Base-by-base conservation (phyloP, 176 grass and related monocot genomes). In the Carex cristatella region DNA sequence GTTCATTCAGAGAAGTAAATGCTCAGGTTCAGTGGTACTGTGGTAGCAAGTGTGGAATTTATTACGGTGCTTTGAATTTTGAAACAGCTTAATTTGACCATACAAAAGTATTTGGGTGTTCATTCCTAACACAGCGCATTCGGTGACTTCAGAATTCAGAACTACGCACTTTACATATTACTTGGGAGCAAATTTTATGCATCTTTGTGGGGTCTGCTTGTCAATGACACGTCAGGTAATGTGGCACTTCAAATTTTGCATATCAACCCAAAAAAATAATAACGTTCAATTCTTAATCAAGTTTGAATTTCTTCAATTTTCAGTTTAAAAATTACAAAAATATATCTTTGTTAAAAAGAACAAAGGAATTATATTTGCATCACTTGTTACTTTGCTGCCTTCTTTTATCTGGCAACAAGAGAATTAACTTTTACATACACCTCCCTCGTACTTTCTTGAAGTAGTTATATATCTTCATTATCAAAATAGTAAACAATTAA, bases 1-100 rank as follows among this genome's bases (percentile, higher is more conserved):
- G 28, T 32, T 13, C 73, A 56, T 77, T 77, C 49, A 77, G 48
- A 77, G 23, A 33, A 78, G 5, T 78, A 78, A 78, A 78, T 78
- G 74, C 74, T 30, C 51, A 18, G 23, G 23, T 56, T 57, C 74
- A 78, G 74, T 58, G 74, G 23, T 32, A 33, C 74, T 57, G 74
- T 58, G 53, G 23, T 32, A 33, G 14, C 51, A 79, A 58, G 74
- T 35, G 30, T 9, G 37, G 23, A 35, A 58, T 79, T 79, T 58
- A 79, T 79, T 37, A 27, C 27, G 2, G 51, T 79, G 46, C 74
- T 7, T 57, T 79, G 12, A 16, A 58, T 53, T 7, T 57, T 79
- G 12, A 16, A 58, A 56, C 23, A 10, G 30, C 48, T 55, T 5
- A 37, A 13, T 44, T 75, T 75, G 28, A 57, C 74, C 27, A 15